Conservation (phyloP, 2,329 filamentous ascomycete species). For the Epichloe brachyelytri region DNA sequence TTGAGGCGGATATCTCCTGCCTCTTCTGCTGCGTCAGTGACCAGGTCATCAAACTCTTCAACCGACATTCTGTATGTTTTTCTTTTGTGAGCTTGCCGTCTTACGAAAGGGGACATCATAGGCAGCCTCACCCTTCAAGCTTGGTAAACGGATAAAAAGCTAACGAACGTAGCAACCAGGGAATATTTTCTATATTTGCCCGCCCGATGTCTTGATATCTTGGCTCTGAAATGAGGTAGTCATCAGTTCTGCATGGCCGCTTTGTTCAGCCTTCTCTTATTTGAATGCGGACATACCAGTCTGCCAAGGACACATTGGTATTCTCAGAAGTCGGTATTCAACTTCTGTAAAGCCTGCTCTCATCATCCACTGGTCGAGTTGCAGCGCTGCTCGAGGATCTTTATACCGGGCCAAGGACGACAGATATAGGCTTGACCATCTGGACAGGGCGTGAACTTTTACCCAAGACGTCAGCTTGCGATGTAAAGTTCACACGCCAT, state of each 20-base stretch:
- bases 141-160: conserved; percentile 44
- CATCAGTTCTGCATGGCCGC: neutral
- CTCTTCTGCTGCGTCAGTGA: conserved; percentile 41
- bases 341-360: conserved; percentile 56
- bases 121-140: conserved; percentile 28
- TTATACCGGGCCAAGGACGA: conserved; percentile 49
- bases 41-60: conserved; percentile 43
- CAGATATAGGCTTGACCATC: conserved; percentile 56
- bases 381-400: conserved; percentile 51
- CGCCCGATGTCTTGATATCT: conserved; percentile 39
- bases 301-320: conserved; percentile 60
- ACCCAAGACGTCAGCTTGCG: conserved; percentile 4
- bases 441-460: conserved; percentile 49
- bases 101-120: neutral
- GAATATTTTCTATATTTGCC: conserved; percentile 41
- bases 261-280: neutral
- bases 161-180: conserved; percentile 39
- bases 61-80: conserved; percentile 35
- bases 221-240: conserved; percentile 24
- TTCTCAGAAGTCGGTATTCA: conserved; percentile 48
- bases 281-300: conserved; percentile 34
- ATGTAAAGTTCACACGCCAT: neutral
- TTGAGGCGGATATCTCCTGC: conserved; percentile 41
- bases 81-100: neutral
- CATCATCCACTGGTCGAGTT: conserved; percentile 44